Evolutionary conservation across 2,329 filamentous ascomycete species (phyloP).

Genomic region (Stemphylium lycopersici): DNA sequence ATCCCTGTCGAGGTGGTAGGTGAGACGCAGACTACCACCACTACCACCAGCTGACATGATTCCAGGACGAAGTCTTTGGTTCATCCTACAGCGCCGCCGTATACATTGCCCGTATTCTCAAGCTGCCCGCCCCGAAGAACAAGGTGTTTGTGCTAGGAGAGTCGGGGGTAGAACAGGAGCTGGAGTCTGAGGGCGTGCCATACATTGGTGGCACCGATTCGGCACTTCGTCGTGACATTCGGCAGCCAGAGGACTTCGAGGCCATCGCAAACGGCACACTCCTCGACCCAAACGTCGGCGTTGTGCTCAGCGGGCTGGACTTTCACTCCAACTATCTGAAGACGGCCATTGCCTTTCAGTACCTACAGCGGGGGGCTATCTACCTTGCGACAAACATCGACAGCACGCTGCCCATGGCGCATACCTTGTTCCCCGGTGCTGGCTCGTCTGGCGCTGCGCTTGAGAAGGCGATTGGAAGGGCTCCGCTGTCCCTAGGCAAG

Average conservation of each 20-base stretch:
- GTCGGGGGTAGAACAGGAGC: slow-evolving; percentile 86
- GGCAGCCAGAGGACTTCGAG: slow-evolving; percentile 76
- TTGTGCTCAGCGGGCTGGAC: slow-evolving; percentile 89
- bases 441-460: slow-evolving; percentile 82
- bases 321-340: slow-evolving; percentile 97
- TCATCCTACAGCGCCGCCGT: slow-evolving; percentile 94
- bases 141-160: slow-evolving; percentile 97
- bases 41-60: slow-evolving; percentile 5
- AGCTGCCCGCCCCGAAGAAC: slow-evolving; percentile 77
- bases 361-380: slow-evolving; percentile 78
- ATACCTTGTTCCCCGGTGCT: slow-evolving; percentile 88
- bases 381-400: slow-evolving; percentile 96
- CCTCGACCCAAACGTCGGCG: slow-evolving; percentile 85
- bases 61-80: slow-evolving; percentile 87
- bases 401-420: slow-evolving; percentile 81
- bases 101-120: slow-evolving; percentile 92
- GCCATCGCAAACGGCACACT: slow-evolving; percentile 73
- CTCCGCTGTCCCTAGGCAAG: slow-evolving; percentile 85
- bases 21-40: slow-evolving; percentile 47
- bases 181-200: slow-evolving; percentile 76
- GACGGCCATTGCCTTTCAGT: slow-evolving; percentile 81
- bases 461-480: slow-evolving; percentile 64
- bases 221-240: slow-evolving; percentile 74
- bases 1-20: slow-evolving; percentile 73
- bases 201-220: slow-evolving; percentile 89